Evolutionary conservation across 2,329 filamentous ascomycete species (phyloP), one percentile per base, ranked within the genome.

Genomic region (Scorias spongiosa): DNA sequence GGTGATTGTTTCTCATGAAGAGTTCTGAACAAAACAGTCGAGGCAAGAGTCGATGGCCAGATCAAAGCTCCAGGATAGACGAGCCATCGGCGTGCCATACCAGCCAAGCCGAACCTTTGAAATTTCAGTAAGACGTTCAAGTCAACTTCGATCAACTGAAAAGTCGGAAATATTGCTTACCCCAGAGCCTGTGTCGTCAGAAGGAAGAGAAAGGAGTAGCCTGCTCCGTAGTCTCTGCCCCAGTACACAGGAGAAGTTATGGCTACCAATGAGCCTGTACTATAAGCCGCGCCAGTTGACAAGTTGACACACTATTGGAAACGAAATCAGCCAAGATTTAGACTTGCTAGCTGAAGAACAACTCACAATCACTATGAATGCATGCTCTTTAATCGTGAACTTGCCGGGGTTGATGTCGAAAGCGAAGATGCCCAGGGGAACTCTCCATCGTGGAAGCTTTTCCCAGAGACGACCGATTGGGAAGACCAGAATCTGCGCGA

Each of bases 1-100:
- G 69, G 93, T 93, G 61, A 88, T 89, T 61, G 84, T 89, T 52
- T 93, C 69, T 52, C 53, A 28, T 93, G 86, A 40, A 93, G 70
- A 0, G 85, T 84, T 2, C 79, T 80, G 57, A 93, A 91, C 82
- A 93, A 89, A 53, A 84, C 80, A 87, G 89, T 56, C 82, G 80
- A 2, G 84, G 89, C 87, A 45, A 93, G 68, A 0, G 85, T 91
- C n/a, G 81, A 80, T 0, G 86, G 86, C 86, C 86, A 93, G 41
- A 93, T 86, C 85, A 93, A 93, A 46, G 84, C 83, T 49, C 81
- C 84, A 0, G 86, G 86, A 18, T 84, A 76, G 28, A 93, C 86
- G 5, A 93, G 70, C 57, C 87, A 91, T 41, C 83, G 76, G 44
- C 85, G 72, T 1, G 84, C 83, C 39, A 91, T 69, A 2, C 86